A percentile compares a stretch with the other conserved stretches of the same genome.
Conservation (phyloP, 2,329 filamentous ascomycete species). For the Colletotrichum sp. region DNA sequence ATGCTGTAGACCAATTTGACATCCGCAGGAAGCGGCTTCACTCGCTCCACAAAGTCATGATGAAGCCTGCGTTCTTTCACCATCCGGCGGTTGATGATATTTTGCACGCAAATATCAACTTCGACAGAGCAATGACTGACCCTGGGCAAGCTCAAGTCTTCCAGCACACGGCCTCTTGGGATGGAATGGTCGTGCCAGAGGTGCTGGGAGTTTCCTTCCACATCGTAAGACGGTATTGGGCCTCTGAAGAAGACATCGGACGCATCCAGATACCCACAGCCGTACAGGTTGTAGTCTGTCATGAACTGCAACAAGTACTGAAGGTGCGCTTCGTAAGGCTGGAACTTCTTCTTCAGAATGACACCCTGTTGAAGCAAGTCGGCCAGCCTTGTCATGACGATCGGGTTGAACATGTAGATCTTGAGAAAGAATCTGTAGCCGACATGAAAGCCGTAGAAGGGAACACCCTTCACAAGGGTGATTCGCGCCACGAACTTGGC, state of each 20-base stretch:
- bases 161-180: slow-evolving; percentile 59
- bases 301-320: slow-evolving; percentile 97
- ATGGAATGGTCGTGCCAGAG: slow-evolving; percentile 84
- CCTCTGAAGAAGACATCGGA: slow-evolving; percentile 73
- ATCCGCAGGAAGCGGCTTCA: slow-evolving; percentile 66
- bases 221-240: slow-evolving; percentile 75
- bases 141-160: slow-evolving; percentile 70
- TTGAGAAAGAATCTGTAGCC: slow-evolving; percentile 93
- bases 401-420: slow-evolving; percentile 90
- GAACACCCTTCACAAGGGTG: slow-evolving; percentile 88
- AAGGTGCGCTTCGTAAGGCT: slow-evolving; percentile 93
- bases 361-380: slow-evolving; percentile 89
- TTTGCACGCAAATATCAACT: slow-evolving; percentile 85
- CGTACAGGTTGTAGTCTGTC: slow-evolving; percentile 97
- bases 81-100: slow-evolving; percentile 83
- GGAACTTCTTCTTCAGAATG: slow-evolving; percentile 82
- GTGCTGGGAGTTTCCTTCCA: slow-evolving; percentile 65
- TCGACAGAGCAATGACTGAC: slow-evolving; percentile 90
- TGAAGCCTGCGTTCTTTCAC: slow-evolving; percentile 81
- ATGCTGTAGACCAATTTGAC: slow-evolving; percentile 92
- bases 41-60: slow-evolving; percentile 82
- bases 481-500: slow-evolving; percentile 85
- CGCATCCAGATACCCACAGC: slow-evolving; percentile 85
- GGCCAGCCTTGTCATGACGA: slow-evolving; percentile 84
- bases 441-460: slow-evolving; percentile 95